Evolutionary conservation across 306 rosid genomes (phyloP), one percentile per base, ranked within the genome.

Genomic region (Geum urbanum): DNA sequence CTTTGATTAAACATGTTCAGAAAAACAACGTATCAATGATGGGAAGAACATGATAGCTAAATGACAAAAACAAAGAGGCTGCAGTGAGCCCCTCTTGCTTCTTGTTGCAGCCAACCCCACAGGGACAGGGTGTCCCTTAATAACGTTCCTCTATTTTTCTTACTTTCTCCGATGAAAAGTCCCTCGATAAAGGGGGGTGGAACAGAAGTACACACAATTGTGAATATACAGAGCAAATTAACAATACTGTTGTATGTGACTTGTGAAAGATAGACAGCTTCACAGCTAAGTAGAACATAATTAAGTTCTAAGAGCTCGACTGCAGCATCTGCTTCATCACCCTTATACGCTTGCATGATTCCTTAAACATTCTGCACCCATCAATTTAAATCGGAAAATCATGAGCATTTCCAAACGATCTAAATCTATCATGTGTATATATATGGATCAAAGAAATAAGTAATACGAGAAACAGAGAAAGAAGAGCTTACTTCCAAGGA

Each of bases 331-430:
- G 80, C 74, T 66, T 83, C 84, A 70, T 76, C 63, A 83, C 62
- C 64, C 80, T 70, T 16, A 79, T 60, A 47, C 84, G 87, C 54
- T 79, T 74, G 80, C 87, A 83, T 24, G 80, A 76, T 66, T 83
- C 87, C 51, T 51, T 74, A 61, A 79, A 83, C 80, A 83, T 49
- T 67, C 82, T 83, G 77, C 71, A 55, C 3, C 14, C 63, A 47
- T 62, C 63, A 52, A 46, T 32, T n/a, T 53, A 32, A 32, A 32
- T 32, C 37, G 37, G 37, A 32, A 32, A 32, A 32, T 3, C 37
- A 32, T 32, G 37, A 32, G 1, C 37, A 32, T 32, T 32, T 32
- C 37, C 37, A 32, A 3, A 3, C 1, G 37, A 32, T 32, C 4
- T 32, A 32, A 32, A 32, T 32, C 37, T 32, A 32, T 32, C 37